Conservation (phyloP, 768 basidiomycete species). For the Boletus vinaceobasis region DNA sequence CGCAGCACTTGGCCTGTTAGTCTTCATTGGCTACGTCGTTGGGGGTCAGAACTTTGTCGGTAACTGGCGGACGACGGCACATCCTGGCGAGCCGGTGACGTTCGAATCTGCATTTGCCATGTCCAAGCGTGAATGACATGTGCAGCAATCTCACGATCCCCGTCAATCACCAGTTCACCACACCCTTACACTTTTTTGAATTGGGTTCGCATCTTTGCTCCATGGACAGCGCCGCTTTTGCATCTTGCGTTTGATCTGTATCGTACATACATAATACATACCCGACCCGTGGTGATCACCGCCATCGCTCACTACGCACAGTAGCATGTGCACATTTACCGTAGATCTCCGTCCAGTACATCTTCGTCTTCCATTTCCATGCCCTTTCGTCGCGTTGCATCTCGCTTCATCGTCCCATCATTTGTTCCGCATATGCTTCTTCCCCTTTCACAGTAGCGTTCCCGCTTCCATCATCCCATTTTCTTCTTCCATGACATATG, state of each 20-base stretch:
- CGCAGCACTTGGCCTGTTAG: slow-evolving; percentile 26
- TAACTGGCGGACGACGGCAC: slow-evolving; percentile 53
- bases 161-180: too few relatives aligned
- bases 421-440: background rate
- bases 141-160: background rate
- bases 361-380: slow-evolving; percentile 11
- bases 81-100: slow-evolving; percentile 37
- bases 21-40: slow-evolving; percentile 72
- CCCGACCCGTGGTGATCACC: slow-evolving; percentile 1
- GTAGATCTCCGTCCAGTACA: slow-evolving; percentile 17
- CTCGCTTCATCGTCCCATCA: background rate
- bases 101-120: slow-evolving; percentile 67
- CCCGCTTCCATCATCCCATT: background rate
- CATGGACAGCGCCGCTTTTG: slow-evolving; percentile 6
- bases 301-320: slow-evolving; percentile 4
- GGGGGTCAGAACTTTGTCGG: slow-evolving; percentile 67
- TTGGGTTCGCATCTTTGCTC: background rate
- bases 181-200: too few relatives aligned
- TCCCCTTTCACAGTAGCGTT: background rate
- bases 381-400: background rate
- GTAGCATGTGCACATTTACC: slow-evolving; percentile 12
- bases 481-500: background rate
- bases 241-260: slow-evolving; percentile 10
- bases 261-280: slow-evolving; percentile 6
- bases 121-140: slow-evolving; percentile 40